Percentiles rank a stretch among this genome's conserved stretches.
Evolutionary conservation across 371 early-diverging fungal species (phyloP).

Genomic region (Lichtheimia ramosa): DNA sequence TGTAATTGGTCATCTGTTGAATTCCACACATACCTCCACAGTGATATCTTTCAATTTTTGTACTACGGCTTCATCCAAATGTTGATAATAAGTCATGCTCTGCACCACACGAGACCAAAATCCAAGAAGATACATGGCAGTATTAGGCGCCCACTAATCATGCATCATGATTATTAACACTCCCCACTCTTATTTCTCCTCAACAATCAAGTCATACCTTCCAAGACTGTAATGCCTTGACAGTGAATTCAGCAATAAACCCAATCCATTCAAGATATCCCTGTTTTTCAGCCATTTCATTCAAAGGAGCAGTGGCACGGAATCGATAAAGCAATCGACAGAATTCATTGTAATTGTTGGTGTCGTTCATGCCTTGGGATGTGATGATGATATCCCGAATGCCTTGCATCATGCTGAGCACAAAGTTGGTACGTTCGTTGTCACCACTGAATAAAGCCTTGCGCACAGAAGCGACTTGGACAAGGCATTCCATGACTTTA

Average conservation of each 20-base stretch:
- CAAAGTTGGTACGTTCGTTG: conserved; percentile 66
- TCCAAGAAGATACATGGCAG: conserved; percentile 73
- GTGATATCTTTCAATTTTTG: conserved; percentile 46
- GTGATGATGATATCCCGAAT: conserved; percentile 65
- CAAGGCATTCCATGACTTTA: conserved; percentile 79
- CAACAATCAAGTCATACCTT: conserved; percentile 48
- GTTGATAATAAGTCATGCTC: conserved; percentile 59
- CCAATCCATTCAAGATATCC: conserved; percentile 76
- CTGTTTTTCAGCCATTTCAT: conserved; percentile 72
- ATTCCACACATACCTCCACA: conserved; percentile 22
- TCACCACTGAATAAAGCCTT: conserved; percentile 80
- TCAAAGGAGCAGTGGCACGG: conserved; percentile 75
- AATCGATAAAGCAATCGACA: conserved; percentile 83
- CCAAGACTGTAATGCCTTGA: conserved; percentile 74
- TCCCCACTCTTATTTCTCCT: neutral
- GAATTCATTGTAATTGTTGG: conserved; percentile 84
- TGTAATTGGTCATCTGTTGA: neutral
- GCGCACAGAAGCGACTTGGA: conserved; percentile 77
- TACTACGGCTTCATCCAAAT: conserved; percentile 36
- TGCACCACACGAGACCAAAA: conserved; percentile 85
- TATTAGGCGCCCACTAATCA: conserved; percentile 74
- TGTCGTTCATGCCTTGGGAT: conserved; percentile 66
- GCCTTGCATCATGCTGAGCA: conserved; percentile 72
- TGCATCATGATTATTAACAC: neutral
- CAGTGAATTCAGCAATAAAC: conserved; percentile 70